Evolutionary conservation across 148 eudicot genomes (phyloP).

Genomic region (Rhododendron vialii): DNA sequence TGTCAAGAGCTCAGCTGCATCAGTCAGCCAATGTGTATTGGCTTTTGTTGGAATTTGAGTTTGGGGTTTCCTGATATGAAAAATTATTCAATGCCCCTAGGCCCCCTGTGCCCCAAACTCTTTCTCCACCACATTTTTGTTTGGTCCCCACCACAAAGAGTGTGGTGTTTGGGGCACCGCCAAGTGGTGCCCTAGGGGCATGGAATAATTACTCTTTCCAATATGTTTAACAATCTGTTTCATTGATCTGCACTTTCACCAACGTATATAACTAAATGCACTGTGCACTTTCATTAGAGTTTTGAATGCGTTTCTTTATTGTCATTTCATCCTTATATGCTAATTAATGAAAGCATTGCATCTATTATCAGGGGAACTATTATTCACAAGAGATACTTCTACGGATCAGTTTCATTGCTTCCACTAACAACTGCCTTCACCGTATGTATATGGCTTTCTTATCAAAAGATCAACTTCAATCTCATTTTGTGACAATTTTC

Average conservation of each 20-base stretch:
- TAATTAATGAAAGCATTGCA: background rate
- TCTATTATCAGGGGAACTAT: constrained; percentile 58
- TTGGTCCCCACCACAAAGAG: no score
- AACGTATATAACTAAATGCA: background rate
- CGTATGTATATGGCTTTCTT: constrained; percentile 34
- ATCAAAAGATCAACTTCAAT: background rate
- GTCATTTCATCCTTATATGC: background rate
- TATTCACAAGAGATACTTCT: constrained; percentile 82
- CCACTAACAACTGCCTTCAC: constrained; percentile 66
- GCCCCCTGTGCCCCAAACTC: no score
- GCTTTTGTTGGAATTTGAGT: background rate
- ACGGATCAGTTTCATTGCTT: constrained; percentile 80
- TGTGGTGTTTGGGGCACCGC: no score
- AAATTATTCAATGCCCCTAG: no score
- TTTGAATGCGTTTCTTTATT: background rate
- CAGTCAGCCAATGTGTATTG: background rate
- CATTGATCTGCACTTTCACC: background rate
- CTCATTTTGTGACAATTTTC: background rate
- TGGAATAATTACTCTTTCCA: background rate
- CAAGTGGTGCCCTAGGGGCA: no score
- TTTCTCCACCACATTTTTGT: no score
- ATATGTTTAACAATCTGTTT: background rate
- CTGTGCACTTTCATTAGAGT: background rate
- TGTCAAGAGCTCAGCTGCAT: constrained; percentile 5
- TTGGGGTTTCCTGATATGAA: background rate